Percentiles rank a stretch among this genome's conserved stretches.
phyloP scores from a whole-genome alignment of 2,329 filamentous ascomycete genomes.

The Arthrobotrys sphaeroides region DNA sequence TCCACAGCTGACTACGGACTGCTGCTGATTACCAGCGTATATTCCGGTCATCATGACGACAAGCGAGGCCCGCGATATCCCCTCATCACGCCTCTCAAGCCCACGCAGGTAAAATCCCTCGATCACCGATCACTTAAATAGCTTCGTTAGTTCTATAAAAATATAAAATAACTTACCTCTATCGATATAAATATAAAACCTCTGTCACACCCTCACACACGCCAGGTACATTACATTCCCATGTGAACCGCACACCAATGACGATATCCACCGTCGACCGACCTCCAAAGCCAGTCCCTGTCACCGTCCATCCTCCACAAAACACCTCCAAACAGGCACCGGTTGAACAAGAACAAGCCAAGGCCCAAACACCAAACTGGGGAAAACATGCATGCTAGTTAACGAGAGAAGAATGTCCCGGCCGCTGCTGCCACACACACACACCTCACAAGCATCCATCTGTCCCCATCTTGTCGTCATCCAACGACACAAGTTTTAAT shows the following conservation, averaged over 20 bases:
- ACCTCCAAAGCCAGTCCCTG: not conserved
- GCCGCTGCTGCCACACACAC: not conserved
- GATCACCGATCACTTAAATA: too few relatives aligned
- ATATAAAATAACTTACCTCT: too few relatives aligned
- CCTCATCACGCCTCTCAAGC: not conserved
- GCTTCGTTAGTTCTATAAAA: too few relatives aligned
- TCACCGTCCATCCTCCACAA: conserved; percentile 2
- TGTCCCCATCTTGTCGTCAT: conserved; percentile 23
- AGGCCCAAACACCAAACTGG: conserved; percentile 4
- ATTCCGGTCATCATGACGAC: conserved; percentile 13
- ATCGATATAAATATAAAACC: too few relatives aligned
- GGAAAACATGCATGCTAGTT: conserved; percentile 20
- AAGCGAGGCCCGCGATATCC: not conserved
- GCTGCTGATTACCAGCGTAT: too few relatives aligned
- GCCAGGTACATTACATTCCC: too few relatives aligned
- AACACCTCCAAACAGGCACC: conserved; percentile 17
- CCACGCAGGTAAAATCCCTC: too few relatives aligned
- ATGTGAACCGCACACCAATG: conserved; percentile 24
- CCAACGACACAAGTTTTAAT: conserved; percentile 14
- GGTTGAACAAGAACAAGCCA: conserved; percentile 20
- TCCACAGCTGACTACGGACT: too few relatives aligned
- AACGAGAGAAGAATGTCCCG: not conserved
- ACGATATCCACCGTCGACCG: conserved; percentile 29
- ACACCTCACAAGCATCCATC: not conserved
- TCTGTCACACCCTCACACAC: too few relatives aligned